These are phyloP conservation scores for Populus euphratica DNA, from an alignment of 345 rosid species.

Conservation along the genomic window DNA sequence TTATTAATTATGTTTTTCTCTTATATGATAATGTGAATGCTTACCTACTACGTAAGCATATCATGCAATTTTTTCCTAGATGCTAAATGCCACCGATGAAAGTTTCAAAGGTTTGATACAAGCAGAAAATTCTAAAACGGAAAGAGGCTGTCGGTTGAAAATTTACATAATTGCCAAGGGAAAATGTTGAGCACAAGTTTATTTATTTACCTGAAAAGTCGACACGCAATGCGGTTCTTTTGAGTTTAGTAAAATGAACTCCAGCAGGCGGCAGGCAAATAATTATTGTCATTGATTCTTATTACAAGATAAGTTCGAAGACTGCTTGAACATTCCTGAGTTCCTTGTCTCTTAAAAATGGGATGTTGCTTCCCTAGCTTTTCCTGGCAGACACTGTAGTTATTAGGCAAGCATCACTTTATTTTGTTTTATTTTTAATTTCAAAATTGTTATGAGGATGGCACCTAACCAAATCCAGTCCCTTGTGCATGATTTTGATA, in stretches of 20 bases:
- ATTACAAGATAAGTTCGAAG: background rate
- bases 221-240: background rate
- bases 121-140: background rate
- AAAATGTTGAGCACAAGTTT: background rate
- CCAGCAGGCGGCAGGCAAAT: background rate
- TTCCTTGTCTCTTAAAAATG: background rate
- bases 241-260: background rate
- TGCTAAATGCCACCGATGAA: background rate
- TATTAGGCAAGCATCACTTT: background rate
- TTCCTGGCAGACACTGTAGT: background rate
- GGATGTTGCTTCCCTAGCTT: background rate
- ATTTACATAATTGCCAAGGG: background rate
- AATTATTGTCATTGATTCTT: background rate
- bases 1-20: background rate
- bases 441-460: background rate
- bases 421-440: background rate
- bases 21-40: slow-evolving; percentile 5
- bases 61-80: background rate
- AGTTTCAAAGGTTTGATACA: background rate
- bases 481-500: background rate
- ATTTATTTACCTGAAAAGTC: background rate
- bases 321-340: background rate
- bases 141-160: background rate
- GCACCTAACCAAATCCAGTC: background rate
- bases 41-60: slow-evolving; percentile 2